phyloP scores from a whole-genome alignment of 2,329 filamentous ascomycete genomes.

The Cylindrodendrum hubeiense region DNA sequence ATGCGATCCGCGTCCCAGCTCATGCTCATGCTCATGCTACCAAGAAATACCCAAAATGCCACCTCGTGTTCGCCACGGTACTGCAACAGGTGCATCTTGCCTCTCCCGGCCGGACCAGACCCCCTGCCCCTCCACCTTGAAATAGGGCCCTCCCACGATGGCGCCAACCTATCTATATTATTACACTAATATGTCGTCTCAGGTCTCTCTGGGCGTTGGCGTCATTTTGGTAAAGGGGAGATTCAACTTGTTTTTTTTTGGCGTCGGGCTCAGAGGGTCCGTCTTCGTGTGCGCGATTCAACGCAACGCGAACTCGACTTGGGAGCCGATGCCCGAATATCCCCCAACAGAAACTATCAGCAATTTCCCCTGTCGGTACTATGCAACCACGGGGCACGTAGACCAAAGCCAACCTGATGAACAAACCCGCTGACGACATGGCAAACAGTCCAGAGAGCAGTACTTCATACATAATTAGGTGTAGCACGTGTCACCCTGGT shows the following conservation, averaged over 20 bases:
- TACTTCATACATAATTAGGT: not conserved
- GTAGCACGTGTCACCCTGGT: constrained; percentile 5
- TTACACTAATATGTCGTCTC: constrained; percentile 18
- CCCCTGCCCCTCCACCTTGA: constrained; percentile 4
- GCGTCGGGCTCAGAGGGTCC: not conserved
- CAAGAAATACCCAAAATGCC: constrained; percentile 12
- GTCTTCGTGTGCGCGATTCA: constrained; percentile 2
- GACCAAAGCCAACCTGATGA: not conserved
- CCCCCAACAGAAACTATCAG: not conserved
- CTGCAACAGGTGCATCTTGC: not conserved
- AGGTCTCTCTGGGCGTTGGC: constrained; percentile 16
- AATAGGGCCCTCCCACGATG: constrained; percentile 10
- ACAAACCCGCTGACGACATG: not conserved
- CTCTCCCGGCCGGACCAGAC: constrained; percentile 10
- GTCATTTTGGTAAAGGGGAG: constrained; percentile 17
- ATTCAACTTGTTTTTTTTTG: constrained; percentile 15
- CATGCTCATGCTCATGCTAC: constrained; percentile 5
- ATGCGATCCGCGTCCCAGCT: constrained; percentile 12
- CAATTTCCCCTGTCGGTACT: not conserved
- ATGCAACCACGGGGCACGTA: not conserved
- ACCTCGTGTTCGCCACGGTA: constrained; percentile 19
- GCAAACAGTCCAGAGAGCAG: not conserved
- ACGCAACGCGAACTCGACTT: not conserved
- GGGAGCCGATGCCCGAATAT: not conserved
- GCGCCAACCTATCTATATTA: not conserved